Conservation (phyloP, 2,329 filamentous ascomycete species). For the Cadophora luteo-olivacea region DNA sequence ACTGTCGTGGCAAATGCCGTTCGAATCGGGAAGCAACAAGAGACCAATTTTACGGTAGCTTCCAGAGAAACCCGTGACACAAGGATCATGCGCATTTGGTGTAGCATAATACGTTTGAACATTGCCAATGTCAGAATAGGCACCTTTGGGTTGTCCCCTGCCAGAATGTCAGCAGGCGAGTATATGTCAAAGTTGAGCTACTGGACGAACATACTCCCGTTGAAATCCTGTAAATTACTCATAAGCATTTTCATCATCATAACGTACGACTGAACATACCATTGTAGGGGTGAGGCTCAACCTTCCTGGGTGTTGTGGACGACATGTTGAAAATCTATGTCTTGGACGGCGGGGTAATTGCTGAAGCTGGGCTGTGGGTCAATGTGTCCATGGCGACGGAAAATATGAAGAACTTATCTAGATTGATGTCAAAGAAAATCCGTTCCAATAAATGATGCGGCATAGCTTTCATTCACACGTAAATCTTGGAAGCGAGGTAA, state of each 20-base stretch:
- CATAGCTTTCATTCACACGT: neutral
- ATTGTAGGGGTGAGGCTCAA: slow-evolving; percentile 7
- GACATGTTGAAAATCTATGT: neutral
- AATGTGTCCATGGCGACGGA: neutral
- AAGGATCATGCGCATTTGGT: neutral
- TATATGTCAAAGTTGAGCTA: neutral
- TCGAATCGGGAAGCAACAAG: slow-evolving; percentile 15
- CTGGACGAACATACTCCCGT: slow-evolving; percentile 18
- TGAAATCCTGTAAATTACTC: slow-evolving; percentile 12
- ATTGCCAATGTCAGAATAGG: neutral
- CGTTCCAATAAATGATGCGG: neutral
- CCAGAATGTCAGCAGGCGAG: neutral
- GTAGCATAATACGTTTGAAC: neutral
- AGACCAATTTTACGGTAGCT: neutral
- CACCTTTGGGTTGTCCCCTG: slow-evolving; percentile 13
- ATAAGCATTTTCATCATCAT: neutral
- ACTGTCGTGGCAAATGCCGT: slow-evolving; percentile 16
- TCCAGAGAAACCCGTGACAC: neutral
- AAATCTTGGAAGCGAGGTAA: neutral
- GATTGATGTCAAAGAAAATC: neutral
- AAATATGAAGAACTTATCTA: neutral
- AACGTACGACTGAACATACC: neutral
- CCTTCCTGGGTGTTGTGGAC: neutral
- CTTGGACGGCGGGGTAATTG: neutral
- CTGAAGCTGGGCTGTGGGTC: neutral